Evolutionary conservation across 2,329 filamentous ascomycete species (phyloP).

Genomic region (Talaromyces albobiverticillius): DNA sequence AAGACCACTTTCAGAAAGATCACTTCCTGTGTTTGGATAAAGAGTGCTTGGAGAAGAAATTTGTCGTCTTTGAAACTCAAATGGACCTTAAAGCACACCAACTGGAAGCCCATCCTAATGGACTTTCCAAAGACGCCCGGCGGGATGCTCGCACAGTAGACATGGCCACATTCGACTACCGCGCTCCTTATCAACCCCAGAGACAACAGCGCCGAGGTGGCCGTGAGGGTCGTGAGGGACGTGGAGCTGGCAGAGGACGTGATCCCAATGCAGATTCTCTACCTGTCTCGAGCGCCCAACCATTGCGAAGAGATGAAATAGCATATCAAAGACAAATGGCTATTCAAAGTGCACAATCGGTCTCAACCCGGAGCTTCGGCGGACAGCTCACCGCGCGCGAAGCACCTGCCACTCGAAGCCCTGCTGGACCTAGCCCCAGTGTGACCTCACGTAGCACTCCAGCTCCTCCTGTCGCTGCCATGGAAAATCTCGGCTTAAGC

Average conservation of each 20-base stretch:
- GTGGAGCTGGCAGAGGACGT: constrained; percentile 65
- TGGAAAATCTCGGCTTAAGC: constrained; percentile 53
- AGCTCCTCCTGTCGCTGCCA: constrained; percentile 32
- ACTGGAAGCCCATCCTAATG: constrained; percentile 74
- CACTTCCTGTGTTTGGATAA: constrained; percentile 82
- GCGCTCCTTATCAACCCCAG: constrained; percentile 65
- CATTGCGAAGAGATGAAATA: constrained; percentile 78
- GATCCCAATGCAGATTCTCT: constrained; percentile 84
- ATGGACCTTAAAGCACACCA: constrained; percentile 95
- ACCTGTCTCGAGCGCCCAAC: constrained; percentile 72
- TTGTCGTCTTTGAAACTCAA: constrained; percentile 92
- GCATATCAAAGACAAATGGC: constrained; percentile 91
- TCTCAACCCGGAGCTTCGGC: constrained; percentile 77
- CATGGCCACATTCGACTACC: constrained; percentile 79
- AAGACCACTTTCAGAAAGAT: constrained; percentile 80
- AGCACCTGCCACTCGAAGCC: constrained; percentile 46
- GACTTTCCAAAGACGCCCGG: constrained; percentile 76
- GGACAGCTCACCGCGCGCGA: constrained; percentile 68
- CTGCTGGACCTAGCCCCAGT: constrained; percentile 33
- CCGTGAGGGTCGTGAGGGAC: constrained; percentile 51
- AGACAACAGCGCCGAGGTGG: constrained; percentile 32
- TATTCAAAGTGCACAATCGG: constrained; percentile 81
- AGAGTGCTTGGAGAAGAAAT: constrained; percentile 94
- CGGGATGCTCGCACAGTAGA: constrained; percentile 83
- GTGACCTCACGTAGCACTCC: constrained; percentile 19